Conservation (phyloP, 108 stramenopile genomes). For the Skeletonema costatum region DNA sequence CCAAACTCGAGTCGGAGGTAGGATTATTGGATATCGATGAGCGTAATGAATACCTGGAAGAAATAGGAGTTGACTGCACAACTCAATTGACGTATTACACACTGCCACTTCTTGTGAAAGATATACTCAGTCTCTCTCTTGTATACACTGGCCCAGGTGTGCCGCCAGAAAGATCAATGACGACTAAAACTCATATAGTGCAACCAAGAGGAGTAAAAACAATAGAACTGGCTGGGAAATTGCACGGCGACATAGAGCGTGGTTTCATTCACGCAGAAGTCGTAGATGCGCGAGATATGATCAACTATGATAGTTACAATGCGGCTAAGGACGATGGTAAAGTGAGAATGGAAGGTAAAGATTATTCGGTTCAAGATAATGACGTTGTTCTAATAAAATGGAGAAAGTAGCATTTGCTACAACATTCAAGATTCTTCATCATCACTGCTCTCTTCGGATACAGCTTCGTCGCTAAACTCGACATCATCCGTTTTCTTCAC, state of each 20-base stretch:
- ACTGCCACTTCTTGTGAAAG: constrained; percentile 52
- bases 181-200: constrained; percentile 64
- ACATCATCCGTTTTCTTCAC: constrained; percentile 45
- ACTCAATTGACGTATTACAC: constrained; percentile 40
- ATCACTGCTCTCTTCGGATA: constrained; percentile 75
- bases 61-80: constrained; percentile 53
- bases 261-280: constrained; percentile 94
- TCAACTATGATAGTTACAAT: constrained; percentile 55
- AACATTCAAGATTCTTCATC: background rate
- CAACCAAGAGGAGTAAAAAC: constrained; percentile 31
- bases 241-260: constrained; percentile 92
- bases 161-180: constrained; percentile 59
- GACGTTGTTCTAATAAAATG: constrained; percentile 92
- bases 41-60: constrained; percentile 61
- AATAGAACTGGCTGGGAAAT: constrained; percentile 53
- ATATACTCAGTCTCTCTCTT: constrained; percentile 47
- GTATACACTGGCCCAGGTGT: constrained; percentile 75
- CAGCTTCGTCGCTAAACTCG: constrained; percentile 71
- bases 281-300: constrained; percentile 37
- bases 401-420: constrained; percentile 16
- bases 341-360: constrained; percentile 84
- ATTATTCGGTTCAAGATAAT: constrained; percentile 78
- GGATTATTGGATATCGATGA: constrained; percentile 49
- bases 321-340: constrained; percentile 80
- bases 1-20: constrained; percentile 83